Conservation (phyloP, 345 rosid species). For the Garcia nutans region DNA sequence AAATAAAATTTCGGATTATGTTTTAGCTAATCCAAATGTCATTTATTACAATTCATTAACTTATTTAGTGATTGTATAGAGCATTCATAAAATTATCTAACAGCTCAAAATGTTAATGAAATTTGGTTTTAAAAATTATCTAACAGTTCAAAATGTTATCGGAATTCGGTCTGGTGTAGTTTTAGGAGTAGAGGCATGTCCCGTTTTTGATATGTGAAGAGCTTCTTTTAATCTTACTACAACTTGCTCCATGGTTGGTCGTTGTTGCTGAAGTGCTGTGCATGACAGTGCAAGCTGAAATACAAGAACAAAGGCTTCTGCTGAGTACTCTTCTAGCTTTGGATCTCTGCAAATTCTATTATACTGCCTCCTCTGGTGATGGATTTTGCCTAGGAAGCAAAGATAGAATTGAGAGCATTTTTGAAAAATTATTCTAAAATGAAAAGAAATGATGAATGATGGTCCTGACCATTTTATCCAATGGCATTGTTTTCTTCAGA, state of each 20-base stretch:
- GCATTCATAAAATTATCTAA: not conserved
- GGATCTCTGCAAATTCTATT: constrained; percentile 43
- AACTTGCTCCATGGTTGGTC: constrained; percentile 50
- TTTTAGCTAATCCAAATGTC: not conserved
- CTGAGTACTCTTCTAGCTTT: constrained; percentile 39
- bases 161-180: constrained; percentile 10
- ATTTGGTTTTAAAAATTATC: not conserved
- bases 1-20: not conserved
- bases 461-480: constrained; percentile 46
- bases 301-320: constrained; percentile 45
- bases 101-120: not conserved
- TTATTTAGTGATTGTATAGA: not conserved
- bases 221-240: constrained; percentile 40
- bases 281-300: constrained; percentile 48
- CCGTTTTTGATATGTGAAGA: constrained; percentile 33
- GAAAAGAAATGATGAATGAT: not conserved
- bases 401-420: not conserved
- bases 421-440: not conserved
- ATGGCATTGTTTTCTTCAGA: constrained; percentile 37
- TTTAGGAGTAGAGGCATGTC: constrained; percentile 24
- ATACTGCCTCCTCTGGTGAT: constrained; percentile 37
- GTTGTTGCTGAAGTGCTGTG: constrained; percentile 36
- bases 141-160: not conserved
- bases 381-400: constrained; percentile 41
- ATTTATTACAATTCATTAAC: not conserved